Evolutionary conservation across 2,329 filamentous ascomycete species (phyloP).

Genomic region (Pyrenochaeta sp.): DNA sequence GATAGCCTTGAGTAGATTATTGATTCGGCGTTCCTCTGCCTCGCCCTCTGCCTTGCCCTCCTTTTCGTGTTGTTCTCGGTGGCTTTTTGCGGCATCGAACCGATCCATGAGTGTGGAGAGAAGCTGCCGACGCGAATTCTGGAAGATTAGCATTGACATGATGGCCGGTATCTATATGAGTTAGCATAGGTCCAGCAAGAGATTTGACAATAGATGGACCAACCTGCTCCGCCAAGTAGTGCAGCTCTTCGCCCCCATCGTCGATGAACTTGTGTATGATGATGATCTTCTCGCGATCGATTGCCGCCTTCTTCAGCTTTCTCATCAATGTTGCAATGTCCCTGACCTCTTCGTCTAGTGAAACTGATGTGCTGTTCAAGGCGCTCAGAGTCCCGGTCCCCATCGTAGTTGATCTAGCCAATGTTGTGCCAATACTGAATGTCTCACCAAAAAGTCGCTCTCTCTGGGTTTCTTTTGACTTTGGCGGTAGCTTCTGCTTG

Average conservation of each 20-base stretch:
- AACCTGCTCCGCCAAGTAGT: slow-evolving; percentile 72
- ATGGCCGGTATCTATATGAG: slow-evolving; percentile 40
- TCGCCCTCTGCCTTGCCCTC: slow-evolving; percentile 55
- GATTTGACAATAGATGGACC: slow-evolving; percentile 4
- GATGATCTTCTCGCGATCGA: slow-evolving; percentile 92
- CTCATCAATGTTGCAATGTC: slow-evolving; percentile 75
- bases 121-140: slow-evolving; percentile 81
- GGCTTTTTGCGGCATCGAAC: slow-evolving; percentile 63
- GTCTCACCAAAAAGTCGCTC: slow-evolving; percentile 49
- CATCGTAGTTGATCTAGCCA: slow-evolving; percentile 37
- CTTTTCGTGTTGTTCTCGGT: slow-evolving; percentile 57
- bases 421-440: slow-evolving; percentile 49
- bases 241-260: slow-evolving; percentile 74
- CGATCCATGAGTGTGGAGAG: slow-evolving; percentile 70
- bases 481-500: slow-evolving; percentile 62
- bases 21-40: slow-evolving; percentile 62
- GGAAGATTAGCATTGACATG: slow-evolving; percentile 82
- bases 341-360: slow-evolving; percentile 62
- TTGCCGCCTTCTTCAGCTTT: slow-evolving; percentile 72
- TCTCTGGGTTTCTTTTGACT: slow-evolving; percentile 39
- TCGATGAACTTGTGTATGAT: slow-evolving; percentile 83
- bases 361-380: slow-evolving; percentile 41
- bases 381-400: slow-evolving; percentile 64
- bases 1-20: slow-evolving; percentile 77
- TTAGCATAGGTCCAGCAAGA: slow-evolving; percentile 17